These are phyloP conservation scores for Tylopilus sp. DNA, from an alignment of 768 basidiomycete genomes.

Conservation along the genomic window DNA sequence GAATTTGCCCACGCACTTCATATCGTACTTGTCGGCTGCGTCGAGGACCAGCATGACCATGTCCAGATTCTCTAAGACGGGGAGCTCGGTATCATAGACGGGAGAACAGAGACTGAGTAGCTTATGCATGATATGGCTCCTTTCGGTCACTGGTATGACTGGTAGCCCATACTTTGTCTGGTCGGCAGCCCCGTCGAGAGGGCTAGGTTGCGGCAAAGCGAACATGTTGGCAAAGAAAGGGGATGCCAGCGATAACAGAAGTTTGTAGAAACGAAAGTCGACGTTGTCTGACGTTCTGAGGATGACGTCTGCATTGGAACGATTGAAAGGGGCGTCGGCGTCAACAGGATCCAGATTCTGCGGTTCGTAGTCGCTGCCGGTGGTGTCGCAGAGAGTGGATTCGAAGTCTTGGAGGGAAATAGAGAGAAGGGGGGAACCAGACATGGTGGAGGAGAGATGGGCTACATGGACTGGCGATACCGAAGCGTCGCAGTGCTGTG, in stretches of 20 bases:
- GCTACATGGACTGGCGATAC: conserved; percentile 13
- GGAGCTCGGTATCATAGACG: conserved; percentile 34
- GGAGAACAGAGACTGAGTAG: conserved; percentile 50
- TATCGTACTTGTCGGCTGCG: conserved; percentile 50
- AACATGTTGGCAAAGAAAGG: conserved; percentile 57
- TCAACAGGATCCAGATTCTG: conserved; percentile 19
- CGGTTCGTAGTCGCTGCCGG: conserved; percentile 1
- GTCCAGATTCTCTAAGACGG: conserved; percentile 36
- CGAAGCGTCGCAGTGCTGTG: background rate
- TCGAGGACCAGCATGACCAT: conserved; percentile 41
- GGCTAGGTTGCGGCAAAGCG: conserved; percentile 43
- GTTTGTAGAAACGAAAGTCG: conserved; percentile 52
- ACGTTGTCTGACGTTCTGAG: conserved; percentile 51
- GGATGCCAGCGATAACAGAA: conserved; percentile 53
- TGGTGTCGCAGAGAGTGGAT: background rate
- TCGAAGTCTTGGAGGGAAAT: conserved; percentile 6
- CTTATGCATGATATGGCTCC: conserved; percentile 37
- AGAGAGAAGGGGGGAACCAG: conserved; percentile 4
- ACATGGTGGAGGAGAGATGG: conserved; percentile 12
- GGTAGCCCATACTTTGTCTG: conserved; percentile 35
- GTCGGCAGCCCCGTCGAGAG: conserved; percentile 27
- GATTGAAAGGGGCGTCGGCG: conserved; percentile 43
- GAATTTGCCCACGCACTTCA: conserved; percentile 40
- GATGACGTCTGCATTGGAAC: conserved; percentile 48
- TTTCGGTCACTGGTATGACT: conserved; percentile 48